These are phyloP conservation scores for Nitzschia putrida DNA, from an alignment of 108 stramenopile genomes.

Conservation along the genomic window DNA sequence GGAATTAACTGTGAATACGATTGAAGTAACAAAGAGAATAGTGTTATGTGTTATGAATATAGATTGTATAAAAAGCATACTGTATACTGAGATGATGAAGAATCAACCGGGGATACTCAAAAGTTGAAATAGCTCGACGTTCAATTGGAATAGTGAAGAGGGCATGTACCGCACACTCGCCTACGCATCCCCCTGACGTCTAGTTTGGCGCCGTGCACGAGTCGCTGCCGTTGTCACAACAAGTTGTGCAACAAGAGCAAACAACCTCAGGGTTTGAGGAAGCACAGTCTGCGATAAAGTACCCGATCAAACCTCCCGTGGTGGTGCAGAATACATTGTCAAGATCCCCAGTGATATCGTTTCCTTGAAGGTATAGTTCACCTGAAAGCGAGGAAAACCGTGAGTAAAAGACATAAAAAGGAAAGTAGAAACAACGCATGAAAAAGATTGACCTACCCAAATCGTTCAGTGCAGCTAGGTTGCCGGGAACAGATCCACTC, in stretches of 20 bases:
- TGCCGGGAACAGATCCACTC: conserved; percentile 34
- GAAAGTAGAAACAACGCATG: neutral
- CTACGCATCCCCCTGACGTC: too few relatives aligned
- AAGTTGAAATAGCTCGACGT: too few relatives aligned
- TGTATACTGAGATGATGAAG: too few relatives aligned
- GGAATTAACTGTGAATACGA: too few relatives aligned
- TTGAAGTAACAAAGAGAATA: too few relatives aligned
- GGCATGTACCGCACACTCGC: too few relatives aligned
- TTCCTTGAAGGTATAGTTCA: conserved; percentile 25
- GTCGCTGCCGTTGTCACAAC: conserved; percentile 23
- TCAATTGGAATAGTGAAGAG: too few relatives aligned
- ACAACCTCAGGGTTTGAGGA: conserved; percentile 28
- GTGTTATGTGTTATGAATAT: too few relatives aligned
- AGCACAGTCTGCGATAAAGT: conserved; percentile 36
- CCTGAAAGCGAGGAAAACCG: neutral
- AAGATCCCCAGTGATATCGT: conserved; percentile 15
- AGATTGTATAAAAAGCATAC: too few relatives aligned
- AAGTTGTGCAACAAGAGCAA: conserved; percentile 48
- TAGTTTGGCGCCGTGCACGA: neutral
- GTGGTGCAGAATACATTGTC: conserved; percentile 16
- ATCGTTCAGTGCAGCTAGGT: conserved; percentile 23
- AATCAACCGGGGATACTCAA: too few relatives aligned
- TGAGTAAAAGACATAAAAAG: neutral
- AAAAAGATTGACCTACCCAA: conserved; percentile 9
- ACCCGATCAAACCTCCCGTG: neutral